Conservation (phyloP, 306 rosid species). For the Cyamopsis tetragonoloba region DNA sequence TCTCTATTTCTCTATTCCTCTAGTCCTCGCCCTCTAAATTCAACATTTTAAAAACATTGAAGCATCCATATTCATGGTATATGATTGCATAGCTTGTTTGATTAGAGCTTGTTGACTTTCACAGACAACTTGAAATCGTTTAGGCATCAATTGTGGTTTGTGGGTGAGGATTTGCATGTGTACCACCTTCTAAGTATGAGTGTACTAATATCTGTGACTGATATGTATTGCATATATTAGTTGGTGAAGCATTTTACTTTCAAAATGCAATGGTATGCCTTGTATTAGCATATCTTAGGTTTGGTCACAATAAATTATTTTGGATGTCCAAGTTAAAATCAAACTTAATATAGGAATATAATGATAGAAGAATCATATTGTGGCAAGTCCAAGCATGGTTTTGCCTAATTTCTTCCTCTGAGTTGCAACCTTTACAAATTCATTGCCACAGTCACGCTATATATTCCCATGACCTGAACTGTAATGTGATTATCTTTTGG, state of each 20-base stretch:
- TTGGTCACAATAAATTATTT: not conserved
- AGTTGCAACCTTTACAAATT: constrained; percentile 6
- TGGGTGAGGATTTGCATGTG: not conserved
- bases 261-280: not conserved
- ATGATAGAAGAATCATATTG: too few species aligned
- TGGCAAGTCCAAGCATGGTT: not conserved
- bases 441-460: not conserved
- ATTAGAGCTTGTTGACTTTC: not conserved
- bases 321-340: not conserved
- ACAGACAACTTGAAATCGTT: not conserved
- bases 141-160: not conserved
- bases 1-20: too few species aligned
- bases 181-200: not conserved
- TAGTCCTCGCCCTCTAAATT: too few species aligned
- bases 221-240: not conserved
- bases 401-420: not conserved
- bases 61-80: not conserved
- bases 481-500: not conserved
- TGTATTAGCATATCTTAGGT: not conserved
- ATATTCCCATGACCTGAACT: not conserved
- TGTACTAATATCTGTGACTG: not conserved
- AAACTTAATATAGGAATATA: not conserved
- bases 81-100: not conserved
- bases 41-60: too few species aligned
- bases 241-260: constrained; percentile 14